Conservation (phyloP, 2,329 filamentous ascomycete species). For the Thielaviopsis ethacetica region DNA sequence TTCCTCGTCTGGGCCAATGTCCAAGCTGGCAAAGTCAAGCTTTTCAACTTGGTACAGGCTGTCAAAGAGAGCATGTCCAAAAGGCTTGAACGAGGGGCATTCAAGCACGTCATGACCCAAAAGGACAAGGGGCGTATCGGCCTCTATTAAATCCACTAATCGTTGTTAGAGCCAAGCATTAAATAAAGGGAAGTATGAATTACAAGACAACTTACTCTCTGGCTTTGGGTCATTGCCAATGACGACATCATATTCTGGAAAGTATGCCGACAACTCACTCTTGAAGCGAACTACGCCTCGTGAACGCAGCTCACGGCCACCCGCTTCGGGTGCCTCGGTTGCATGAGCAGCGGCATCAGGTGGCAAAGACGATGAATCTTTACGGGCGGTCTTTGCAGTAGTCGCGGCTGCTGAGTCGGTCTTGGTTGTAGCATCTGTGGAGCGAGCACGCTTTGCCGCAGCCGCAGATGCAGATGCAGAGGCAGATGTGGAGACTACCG, state of each 20-base stretch:
- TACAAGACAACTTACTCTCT: slow-evolving; percentile 41
- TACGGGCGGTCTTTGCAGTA: neutral
- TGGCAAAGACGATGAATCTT: neutral
- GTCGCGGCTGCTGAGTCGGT: neutral
- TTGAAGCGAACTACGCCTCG: slow-evolving; percentile 75
- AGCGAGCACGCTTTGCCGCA: neutral
- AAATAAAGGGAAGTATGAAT: neutral
- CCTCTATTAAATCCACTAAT: slow-evolving; percentile 49
- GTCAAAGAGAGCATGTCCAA: slow-evolving; percentile 37
- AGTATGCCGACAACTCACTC: slow-evolving; percentile 81
- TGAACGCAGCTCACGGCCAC: slow-evolving; percentile 66
- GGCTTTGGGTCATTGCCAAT: slow-evolving; percentile 73
- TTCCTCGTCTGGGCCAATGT: slow-evolving; percentile 30
- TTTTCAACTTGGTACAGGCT: slow-evolving; percentile 39
- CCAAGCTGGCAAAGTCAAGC: slow-evolving; percentile 39
- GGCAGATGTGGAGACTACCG: neutral
- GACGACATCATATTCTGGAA: slow-evolving; percentile 85
- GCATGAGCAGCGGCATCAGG: slow-evolving; percentile 21
- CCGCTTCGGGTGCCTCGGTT: slow-evolving; percentile 38
- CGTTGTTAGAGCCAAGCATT: slow-evolving; percentile 1
- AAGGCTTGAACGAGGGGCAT: slow-evolving; percentile 12
- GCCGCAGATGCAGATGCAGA: neutral
- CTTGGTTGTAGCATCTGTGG: neutral
- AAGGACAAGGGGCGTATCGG: slow-evolving; percentile 58
- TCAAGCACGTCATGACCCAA: neutral